phyloP scores from a whole-genome alignment of 2,329 filamentous ascomycete genomes.

The Podosphaera leucotricha region DNA sequence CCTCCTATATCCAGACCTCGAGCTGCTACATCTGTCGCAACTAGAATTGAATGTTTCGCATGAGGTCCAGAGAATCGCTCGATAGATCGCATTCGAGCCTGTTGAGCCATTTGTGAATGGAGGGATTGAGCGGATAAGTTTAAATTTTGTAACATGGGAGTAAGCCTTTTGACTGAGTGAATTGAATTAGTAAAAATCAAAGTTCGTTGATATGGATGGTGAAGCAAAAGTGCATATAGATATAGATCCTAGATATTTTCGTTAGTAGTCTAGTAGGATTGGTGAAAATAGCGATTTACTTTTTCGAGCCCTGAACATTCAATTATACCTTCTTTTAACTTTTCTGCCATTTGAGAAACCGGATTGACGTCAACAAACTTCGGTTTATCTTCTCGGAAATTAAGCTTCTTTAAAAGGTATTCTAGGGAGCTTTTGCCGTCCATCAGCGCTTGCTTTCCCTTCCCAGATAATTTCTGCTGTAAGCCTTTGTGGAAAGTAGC shows the following conservation, averaged over 20 bases:
- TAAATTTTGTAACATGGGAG: conserved; percentile 64
- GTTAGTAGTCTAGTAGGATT: background rate
- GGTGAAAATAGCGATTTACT: conserved; percentile 21
- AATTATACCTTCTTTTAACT: conserved; percentile 69
- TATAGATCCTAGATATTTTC: conserved; percentile 48
- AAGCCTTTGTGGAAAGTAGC: conserved; percentile 84
- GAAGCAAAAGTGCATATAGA: conserved; percentile 65
- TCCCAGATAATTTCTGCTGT: conserved; percentile 74
- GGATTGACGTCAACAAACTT: conserved; percentile 89
- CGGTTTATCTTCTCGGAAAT: conserved; percentile 63
- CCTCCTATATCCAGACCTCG: conserved; percentile 81
- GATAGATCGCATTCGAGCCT: conserved; percentile 76
- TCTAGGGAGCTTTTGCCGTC: conserved; percentile 56
- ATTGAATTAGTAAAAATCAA: conserved; percentile 95
- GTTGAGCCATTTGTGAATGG: conserved; percentile 89
- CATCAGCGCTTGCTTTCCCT: conserved; percentile 35
- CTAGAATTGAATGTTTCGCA: conserved; percentile 38
- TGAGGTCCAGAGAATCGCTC: conserved; percentile 59
- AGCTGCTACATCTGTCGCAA: conserved; percentile 85
- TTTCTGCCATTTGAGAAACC: conserved; percentile 63
- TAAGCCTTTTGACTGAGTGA: conserved; percentile 65
- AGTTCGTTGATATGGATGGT: conserved; percentile 59
- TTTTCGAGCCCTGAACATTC: conserved; percentile 90
- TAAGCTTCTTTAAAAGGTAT: conserved; percentile 72
- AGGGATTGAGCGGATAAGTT: conserved; percentile 52